phyloP scores from a whole-genome alignment of 352 stramenopile genomes.

The Hyaloperonospora brassicae region DNA sequence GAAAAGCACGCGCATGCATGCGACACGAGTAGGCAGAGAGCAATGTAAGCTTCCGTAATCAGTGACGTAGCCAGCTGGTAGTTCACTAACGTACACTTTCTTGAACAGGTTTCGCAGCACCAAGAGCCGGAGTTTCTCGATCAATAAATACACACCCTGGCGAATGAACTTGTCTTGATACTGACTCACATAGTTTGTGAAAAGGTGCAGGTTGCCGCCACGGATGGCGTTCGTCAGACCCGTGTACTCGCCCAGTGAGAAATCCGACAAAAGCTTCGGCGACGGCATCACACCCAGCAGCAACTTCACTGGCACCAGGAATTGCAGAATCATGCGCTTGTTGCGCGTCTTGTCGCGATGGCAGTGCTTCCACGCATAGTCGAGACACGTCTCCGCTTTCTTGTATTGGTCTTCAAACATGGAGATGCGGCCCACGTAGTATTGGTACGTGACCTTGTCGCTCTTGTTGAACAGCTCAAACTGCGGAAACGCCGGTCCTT shows the following conservation, averaged over 20 bases:
- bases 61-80: no score
- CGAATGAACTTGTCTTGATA: constrained; percentile 89
- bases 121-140: constrained; percentile 93
- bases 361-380: constrained; percentile 91
- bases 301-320: constrained; percentile 92
- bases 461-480: constrained; percentile 80
- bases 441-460: constrained; percentile 92
- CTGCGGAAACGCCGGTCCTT: constrained; percentile 65
- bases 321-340: constrained; percentile 92
- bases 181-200: constrained; percentile 87
- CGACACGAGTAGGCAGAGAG: constrained; percentile 1
- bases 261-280: constrained; percentile 85
- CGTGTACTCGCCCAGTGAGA: constrained; percentile 79
- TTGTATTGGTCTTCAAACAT: constrained; percentile 97
- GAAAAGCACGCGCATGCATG: constrained; percentile 5
- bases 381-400: constrained; percentile 89
- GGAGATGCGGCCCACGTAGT: constrained; percentile 92
- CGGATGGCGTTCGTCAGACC: constrained; percentile 87
- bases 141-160: constrained; percentile 92
- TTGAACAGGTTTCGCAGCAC: constrained; percentile 95
- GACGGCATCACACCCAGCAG: constrained; percentile 89
- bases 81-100: constrained; percentile 77
- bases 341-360: constrained; percentile 79
- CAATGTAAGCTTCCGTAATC: not conserved
- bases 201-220: constrained; percentile 87